Conservation (phyloP, 1,284 basidiomycete genomes). For the Ustilago loliicola region DNA sequence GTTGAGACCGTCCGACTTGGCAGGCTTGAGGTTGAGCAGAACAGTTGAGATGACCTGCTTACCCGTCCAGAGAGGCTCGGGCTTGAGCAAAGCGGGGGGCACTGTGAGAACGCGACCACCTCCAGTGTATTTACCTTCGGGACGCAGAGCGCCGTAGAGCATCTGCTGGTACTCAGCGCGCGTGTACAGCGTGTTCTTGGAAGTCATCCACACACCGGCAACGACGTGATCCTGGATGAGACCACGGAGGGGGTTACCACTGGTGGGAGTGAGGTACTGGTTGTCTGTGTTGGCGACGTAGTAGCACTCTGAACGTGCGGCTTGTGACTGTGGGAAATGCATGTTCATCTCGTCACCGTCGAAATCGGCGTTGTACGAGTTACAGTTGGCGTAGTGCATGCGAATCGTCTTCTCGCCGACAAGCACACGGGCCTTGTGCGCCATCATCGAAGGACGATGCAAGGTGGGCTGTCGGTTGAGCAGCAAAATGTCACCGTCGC, state of each 20-base stretch:
- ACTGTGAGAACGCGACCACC: constrained; percentile 82
- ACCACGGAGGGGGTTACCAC: constrained; percentile 96
- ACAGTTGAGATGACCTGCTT: constrained; percentile 87
- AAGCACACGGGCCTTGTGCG: constrained; percentile 90
- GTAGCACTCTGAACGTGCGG: constrained; percentile 85
- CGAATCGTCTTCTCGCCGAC: constrained; percentile 98
- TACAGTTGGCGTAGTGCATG: constrained; percentile 99
- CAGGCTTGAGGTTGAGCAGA: constrained; percentile 84
- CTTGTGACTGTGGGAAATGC: constrained; percentile 95
- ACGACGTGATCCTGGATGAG: constrained; percentile 99
- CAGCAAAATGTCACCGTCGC: constrained; percentile 94
- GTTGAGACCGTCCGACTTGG: constrained; percentile 84
- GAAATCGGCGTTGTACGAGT: constrained; percentile 99
- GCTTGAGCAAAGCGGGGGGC: constrained; percentile 92
- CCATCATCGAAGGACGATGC: constrained; percentile 99
- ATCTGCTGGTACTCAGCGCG: constrained; percentile 97
- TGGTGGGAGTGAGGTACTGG: constrained; percentile 98
- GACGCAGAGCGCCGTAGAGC: constrained; percentile 91
- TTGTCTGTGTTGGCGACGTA: constrained; percentile 96
- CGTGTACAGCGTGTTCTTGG: constrained; percentile 92
- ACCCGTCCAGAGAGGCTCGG: constrained; percentile 92
- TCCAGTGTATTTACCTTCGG: constrained; percentile 83
- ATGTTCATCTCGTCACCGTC: constrained; percentile 99
- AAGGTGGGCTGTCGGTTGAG: constrained; percentile 98
- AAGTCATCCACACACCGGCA: constrained; percentile 99